Base-by-base conservation (phyloP, 2,329 filamentous ascomycete genomes). In the Acarospora socialis region DNA sequence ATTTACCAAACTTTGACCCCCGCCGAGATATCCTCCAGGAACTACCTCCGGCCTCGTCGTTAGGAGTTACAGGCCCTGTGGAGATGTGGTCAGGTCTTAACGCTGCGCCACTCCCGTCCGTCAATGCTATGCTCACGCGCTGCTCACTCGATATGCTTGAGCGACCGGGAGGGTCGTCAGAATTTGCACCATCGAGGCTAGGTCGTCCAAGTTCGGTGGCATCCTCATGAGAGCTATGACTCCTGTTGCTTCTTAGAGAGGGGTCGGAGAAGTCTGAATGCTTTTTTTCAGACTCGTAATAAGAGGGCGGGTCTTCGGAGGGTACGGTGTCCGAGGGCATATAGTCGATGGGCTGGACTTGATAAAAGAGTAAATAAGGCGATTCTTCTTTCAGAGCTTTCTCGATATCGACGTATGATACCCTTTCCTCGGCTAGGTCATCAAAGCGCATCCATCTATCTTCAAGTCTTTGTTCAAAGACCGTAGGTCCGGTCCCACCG, bases 301-400 rank as follows among this genome's bases (percentile, higher is more conserved):
- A 47, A 5, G 18, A 30, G 42, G 40, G n/a, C 35, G 42, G 15
- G 44, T 43, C 22, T 45, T 43, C 9, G 48, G 50, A 4, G 44
- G 40, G 18, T 40, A 41, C 13, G 46, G 52, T 5, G 49, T 53
- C 4, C 46, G 35, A 8, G 12, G 48, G 39, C 9, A 49, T 50
- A 21, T 63, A 60, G 5, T 78, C 68, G 47, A 92, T 83, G 0
- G 87, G 86, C 18, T 92, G 70, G 23, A 95, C 81, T 53, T 94
- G 87, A 49, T 94, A 98, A 54, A 95, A 95, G 0, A 98, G 63
- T 5, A 95, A 68, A 51, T 95, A 95, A 0, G 90, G 87, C 52
- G 83, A 92, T 52, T 94, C 86, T n/a, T 78, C 69, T 43, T 73
- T 77, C 30, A 95, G 29, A 0, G 81, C 77, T 43, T 77, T 59